These are phyloP conservation scores for Candida wancherniae DNA, from an alignment of 805 yeast species.

Conservation along the genomic window DNA sequence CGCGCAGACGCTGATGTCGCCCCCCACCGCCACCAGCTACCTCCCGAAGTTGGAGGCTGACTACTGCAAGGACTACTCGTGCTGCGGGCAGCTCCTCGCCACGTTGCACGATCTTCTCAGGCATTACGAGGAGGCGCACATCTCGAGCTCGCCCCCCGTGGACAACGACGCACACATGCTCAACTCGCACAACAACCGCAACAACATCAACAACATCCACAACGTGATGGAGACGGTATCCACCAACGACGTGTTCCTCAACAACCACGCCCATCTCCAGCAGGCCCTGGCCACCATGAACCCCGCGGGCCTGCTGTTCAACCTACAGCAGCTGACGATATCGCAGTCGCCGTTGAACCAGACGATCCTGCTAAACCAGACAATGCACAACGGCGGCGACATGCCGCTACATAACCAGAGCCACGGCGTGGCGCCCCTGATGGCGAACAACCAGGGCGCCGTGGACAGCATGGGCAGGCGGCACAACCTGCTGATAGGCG, in stretches of 20 bases:
- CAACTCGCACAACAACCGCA: conserved; percentile 28
- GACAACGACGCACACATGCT: conserved; percentile 25
- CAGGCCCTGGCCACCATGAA: conserved; percentile 15
- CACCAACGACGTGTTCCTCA: conserved; percentile 85
- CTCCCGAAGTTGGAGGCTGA: conserved; percentile 91
- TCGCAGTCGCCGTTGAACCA: conserved; percentile 15
- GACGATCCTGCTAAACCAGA: conserved; percentile 16
- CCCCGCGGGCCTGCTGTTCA: conserved; percentile 20
- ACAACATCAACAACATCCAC: conserved; percentile 42
- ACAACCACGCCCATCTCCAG: conserved; percentile 29
- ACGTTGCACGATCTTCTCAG: conserved; percentile 88
- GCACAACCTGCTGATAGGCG: conserved; percentile 28
- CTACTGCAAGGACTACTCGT: conserved; percentile 92
- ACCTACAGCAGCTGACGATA: conserved; percentile 21
- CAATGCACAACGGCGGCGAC: conserved; percentile 9
- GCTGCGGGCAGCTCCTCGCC: conserved; percentile 91
- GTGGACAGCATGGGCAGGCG: conserved; percentile 9
- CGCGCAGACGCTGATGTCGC: conserved; percentile 42
- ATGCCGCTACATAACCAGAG: conserved; percentile 1
- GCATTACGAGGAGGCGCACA: conserved; percentile 96
- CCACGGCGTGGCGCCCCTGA: conserved; percentile 7
- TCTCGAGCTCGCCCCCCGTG: conserved; percentile 51
- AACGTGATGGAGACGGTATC: conserved; percentile 81
- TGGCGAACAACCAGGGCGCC: conserved; percentile 5
- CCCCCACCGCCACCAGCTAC: conserved; percentile 69